Percentiles rank a stretch among this genome's conserved stretches.
phyloP scores from a whole-genome alignment of 331 rosid species.

The Malus hybrid region DNA sequence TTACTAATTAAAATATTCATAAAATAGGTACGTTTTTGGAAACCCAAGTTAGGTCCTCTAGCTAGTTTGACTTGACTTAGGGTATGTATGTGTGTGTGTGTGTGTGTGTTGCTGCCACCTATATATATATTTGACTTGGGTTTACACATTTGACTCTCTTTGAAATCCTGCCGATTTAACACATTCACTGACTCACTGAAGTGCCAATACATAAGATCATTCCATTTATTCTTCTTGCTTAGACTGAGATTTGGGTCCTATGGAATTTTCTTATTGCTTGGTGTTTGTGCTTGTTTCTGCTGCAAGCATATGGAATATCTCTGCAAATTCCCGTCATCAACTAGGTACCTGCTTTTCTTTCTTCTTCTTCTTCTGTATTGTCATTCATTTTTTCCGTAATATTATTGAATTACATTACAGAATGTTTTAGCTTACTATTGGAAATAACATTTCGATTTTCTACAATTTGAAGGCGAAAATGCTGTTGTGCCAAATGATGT shows the following conservation, averaged over 20 bases:
- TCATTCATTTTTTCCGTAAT: not conserved
- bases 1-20: not conserved
- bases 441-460: not conserved
- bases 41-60: not conserved
- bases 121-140: not conserved
- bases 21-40: not conserved
- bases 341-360: not conserved
- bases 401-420: not conserved
- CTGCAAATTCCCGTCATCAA: not conserved
- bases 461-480: not conserved
- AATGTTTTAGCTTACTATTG: not conserved
- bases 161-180: not conserved
- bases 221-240: not conserved
- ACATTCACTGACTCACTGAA: not conserved
- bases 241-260: not conserved
- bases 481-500: not conserved
- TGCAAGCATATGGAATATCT: constrained; percentile 1
- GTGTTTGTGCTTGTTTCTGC: constrained; percentile 3
- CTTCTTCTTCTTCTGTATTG: not conserved
- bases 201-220: not conserved
- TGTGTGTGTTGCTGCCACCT: not conserved
- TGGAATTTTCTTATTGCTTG: not conserved
- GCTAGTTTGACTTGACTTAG: not conserved
- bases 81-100: not conserved
- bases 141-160: not conserved